Evolutionary conservation across 164 flowering plant genomes (phyloP), one percentile per base, ranked within the genome.

Genomic region (Macadamia integrifolia): DNA sequence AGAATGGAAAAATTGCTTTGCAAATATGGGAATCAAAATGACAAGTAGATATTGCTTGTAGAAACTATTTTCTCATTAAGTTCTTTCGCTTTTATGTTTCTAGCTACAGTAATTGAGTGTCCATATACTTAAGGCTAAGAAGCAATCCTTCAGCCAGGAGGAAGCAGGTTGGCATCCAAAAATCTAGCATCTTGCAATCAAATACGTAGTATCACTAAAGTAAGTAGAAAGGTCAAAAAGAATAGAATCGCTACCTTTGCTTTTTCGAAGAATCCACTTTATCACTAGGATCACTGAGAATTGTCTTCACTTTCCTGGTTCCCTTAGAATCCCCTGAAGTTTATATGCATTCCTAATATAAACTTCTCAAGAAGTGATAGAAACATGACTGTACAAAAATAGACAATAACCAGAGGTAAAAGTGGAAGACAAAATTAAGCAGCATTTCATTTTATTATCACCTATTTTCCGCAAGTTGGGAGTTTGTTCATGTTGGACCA

Each of bases 181-280:
- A 46, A 11, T 3, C 50, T 11, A 46, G 13, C 50, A 9, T 46
- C 50, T 3, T 3, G 50, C 9, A 46, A 46, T 11, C 50, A 46
- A 46, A 46, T 46, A 8, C 13, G 18, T 9, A 7, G 8, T 6
- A 57, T 6, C 50, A 58, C 9, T 18, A 15, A 66, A 65, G 15
- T 7, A n/a, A 14, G 32, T 4, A 18, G 13, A 12, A 66, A 6
- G 57, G 28, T 9, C 48, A 9, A 0, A 60, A 13, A 60, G 2
- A 23, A n/a, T 29, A 32, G 58, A 31, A 9, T 58, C 17, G 52
- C 44, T 77, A 90, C 98, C 94, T 90, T 70, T 88, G 98, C 76
- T 85, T 92, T 66, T 79, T 90, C 58, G 93, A 87, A 73, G 69
- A 63, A 17, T 70, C 77, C 68, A 40, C 81, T 71, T 77, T 80